A percentile compares a stretch with the other conserved stretches of the same genome.
Evolutionary conservation across 331 rosid genomes (phyloP).

Genomic region (Malus hybrid): DNA sequence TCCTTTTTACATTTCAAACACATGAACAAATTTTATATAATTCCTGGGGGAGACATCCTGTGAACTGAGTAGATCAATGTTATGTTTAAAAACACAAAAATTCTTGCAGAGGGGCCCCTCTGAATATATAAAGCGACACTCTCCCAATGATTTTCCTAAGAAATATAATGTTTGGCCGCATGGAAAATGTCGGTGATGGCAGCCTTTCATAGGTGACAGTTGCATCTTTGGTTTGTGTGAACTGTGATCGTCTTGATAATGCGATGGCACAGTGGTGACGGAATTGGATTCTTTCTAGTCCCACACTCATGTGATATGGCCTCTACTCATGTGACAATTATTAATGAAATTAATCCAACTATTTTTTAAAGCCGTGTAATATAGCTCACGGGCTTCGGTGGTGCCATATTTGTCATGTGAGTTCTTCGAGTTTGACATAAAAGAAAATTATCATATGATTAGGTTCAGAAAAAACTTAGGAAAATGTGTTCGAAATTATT

Average conservation of each 20-base stretch:
- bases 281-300: background rate
- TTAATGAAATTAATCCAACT: background rate
- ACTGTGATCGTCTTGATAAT: background rate
- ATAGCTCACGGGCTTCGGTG: background rate
- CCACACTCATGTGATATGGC: background rate
- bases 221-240: background rate
- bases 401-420: background rate
- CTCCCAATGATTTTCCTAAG: background rate
- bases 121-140: background rate
- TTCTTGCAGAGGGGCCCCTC: background rate
- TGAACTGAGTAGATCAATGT: background rate
- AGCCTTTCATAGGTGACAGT: background rate
- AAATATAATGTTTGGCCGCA: background rate
- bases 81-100: background rate
- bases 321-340: background rate
- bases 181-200: slow-evolving; percentile 7
- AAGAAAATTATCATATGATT: background rate
- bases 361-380: background rate
- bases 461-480: background rate
- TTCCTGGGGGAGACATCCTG: background rate
- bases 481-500: no score
- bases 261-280: background rate
- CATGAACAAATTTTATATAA: no score
- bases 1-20: background rate
- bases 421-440: background rate